phyloP scores from a whole-genome alignment of 352 stramenopile genomes.

The Albugo candida region DNA sequence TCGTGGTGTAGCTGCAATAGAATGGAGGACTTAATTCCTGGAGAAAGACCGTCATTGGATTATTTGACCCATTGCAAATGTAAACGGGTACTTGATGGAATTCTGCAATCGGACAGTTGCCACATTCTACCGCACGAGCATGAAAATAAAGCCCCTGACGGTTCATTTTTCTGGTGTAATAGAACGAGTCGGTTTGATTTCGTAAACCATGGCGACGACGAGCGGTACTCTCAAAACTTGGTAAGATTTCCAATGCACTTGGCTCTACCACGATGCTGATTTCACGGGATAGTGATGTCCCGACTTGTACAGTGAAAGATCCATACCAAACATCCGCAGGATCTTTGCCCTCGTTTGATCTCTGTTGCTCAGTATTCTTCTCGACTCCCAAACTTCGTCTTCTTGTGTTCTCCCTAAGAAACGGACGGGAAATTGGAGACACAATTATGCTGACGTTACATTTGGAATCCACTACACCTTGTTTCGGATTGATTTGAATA shows the following conservation, averaged over 20 bases:
- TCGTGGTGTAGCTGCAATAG: slow-evolving; percentile 47
- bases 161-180: slow-evolving; percentile 66
- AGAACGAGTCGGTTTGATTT: slow-evolving; percentile 63
- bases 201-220: slow-evolving; percentile 40
- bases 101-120: slow-evolving; percentile 43
- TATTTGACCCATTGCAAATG: slow-evolving; percentile 68
- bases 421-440: slow-evolving; percentile 29
- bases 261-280: slow-evolving; percentile 43
- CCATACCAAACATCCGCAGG: slow-evolving; percentile 31
- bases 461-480: slow-evolving; percentile 22
- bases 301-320: slow-evolving; percentile 34
- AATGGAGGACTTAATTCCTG: slow-evolving; percentile 62
- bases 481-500: slow-evolving; percentile 21
- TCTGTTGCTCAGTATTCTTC: slow-evolving; percentile 1
- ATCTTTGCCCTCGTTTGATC: slow-evolving; percentile 1
- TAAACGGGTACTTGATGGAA: slow-evolving; percentile 67
- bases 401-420: slow-evolving; percentile 2
- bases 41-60: slow-evolving; percentile 68
- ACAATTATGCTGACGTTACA: slow-evolving; percentile 25
- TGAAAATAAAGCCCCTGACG: slow-evolving; percentile 67
- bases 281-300: slow-evolving; percentile 25
- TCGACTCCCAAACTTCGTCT: too few species aligned
- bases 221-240: slow-evolving; percentile 35
- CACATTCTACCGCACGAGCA: slow-evolving; percentile 63
- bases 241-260: slow-evolving; percentile 18